Evolutionary conservation across 208 protist species (phyloP), one percentile per base, ranked within the genome.

Genomic region (Wallacemonas rigidus): DNA sequence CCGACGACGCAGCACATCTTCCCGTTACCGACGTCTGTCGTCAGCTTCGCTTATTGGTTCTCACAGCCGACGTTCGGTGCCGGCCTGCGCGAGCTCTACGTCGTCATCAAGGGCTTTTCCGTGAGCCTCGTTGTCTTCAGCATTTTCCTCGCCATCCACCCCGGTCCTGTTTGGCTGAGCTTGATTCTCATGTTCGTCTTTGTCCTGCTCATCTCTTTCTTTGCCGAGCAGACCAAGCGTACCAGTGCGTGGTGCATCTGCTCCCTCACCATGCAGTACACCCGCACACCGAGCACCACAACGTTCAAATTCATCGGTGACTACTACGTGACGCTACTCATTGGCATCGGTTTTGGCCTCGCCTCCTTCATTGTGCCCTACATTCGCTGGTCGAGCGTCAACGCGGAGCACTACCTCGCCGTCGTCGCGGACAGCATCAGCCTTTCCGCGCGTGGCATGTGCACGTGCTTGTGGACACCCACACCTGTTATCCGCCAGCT

Each of bases 11-110:
- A 53, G 26, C 40, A 83, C 64, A 87, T 93, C 72, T 94, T 96
- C 60, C 89, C 91, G 2, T 50, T 89, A 47, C 84, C 80, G 26
- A 79, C 89, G 38, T 92, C 87, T 40, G 83, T 85, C 11, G 83
- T 93, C 39, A 84, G 89, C 39, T 87, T 88, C 64, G 91, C 91
- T 15, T 96, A 86, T 74, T 96, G 91, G 88, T 94, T 93, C 57
- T 88, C 81, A 26, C 76, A 84, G 82, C 91, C 91, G 40, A 96
- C 88, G 9, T 83, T 96, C 60, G 91, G 91, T 69, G 72, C 76
- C n/a, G 91, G 88, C 40, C 72, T 96, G 69, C 81, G 86, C 3
- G 89, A 94, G 75, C 81, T 88, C 17, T 82, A 83, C 58, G 75
- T 89, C 35, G 75, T 83, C 17, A 57, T 96, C 39, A 96, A 96